Evolutionary conservation across 306 rosid genomes (phyloP).

Genomic region (Prunus campanulata): DNA sequence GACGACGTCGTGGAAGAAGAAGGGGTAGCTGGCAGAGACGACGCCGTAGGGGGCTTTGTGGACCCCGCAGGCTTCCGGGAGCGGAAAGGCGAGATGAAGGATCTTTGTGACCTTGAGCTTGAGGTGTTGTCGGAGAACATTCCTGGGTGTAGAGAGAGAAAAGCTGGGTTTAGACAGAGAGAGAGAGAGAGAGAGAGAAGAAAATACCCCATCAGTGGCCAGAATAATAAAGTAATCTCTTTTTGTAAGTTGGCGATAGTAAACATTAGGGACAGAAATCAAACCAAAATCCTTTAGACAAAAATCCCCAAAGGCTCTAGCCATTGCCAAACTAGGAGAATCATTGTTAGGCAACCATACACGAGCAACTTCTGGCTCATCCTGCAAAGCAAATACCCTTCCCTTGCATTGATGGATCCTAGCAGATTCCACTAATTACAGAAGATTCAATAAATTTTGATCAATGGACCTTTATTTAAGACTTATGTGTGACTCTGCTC

Average conservation of each 20-base stretch:
- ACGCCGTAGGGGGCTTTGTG: constrained; percentile 10
- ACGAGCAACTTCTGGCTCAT: constrained; percentile 62
- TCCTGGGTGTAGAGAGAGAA: constrained; percentile 12
- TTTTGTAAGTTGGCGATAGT: constrained; percentile 34
- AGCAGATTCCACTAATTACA: constrained; percentile 45
- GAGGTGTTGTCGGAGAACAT: background rate
- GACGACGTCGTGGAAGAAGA: constrained; percentile 50
- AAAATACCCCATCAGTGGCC: constrained; percentile 57
- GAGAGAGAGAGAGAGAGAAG: constrained; percentile 5
- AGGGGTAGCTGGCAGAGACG: constrained; percentile 49
- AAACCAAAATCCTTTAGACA: constrained; percentile 59
- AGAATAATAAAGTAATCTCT: constrained; percentile 49
- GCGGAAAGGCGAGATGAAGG: constrained; percentile 60
- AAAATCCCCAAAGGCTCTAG: constrained; percentile 61
- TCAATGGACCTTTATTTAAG: background rate
- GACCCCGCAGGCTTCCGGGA: constrained; percentile 47
- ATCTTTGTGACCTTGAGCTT: constrained; percentile 47
- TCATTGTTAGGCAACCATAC: constrained; percentile 57
- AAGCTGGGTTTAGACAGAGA: background rate
- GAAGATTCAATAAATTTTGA: constrained; percentile 2
- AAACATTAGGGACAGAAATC: constrained; percentile 50
- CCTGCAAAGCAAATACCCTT: constrained; percentile 56
- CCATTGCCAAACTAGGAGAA: constrained; percentile 60
- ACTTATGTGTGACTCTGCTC: too few relatives aligned
- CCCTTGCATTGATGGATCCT: constrained; percentile 61